phyloP scores from a whole-genome alignment of 306 rosid genomes.

The Hippophae tibetana region DNA sequence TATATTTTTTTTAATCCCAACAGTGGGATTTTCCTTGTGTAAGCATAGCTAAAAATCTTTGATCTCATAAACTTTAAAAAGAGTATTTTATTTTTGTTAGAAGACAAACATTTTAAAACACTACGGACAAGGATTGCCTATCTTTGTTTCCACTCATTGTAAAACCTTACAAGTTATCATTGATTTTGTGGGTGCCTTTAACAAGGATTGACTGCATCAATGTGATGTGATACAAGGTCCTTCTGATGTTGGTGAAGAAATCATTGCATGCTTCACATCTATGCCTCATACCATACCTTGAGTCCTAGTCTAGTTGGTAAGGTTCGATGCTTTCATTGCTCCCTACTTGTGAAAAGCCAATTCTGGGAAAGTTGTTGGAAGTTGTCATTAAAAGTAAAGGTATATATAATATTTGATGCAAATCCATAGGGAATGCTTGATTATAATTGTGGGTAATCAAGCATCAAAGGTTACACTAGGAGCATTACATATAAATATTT shows the following conservation, averaged over 20 bases:
- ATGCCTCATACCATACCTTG: conserved; percentile 86
- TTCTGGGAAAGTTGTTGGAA: neutral
- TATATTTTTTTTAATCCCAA: neutral
- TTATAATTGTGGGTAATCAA: no score
- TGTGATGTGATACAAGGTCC: conserved; percentile 33
- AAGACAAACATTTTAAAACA: no score
- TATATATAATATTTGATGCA: neutral
- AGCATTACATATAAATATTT: no score
- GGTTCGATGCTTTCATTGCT: conserved; percentile 66
- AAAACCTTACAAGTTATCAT: conserved; percentile 52
- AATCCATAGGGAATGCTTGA: no score
- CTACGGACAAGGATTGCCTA: neutral
- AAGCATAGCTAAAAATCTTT: no score
- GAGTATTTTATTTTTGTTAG: no score
- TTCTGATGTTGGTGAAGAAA: conserved; percentile 36
- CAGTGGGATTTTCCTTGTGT: no score
- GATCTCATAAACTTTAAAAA: no score
- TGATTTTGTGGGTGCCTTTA: conserved; percentile 84
- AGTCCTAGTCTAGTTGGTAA: conserved; percentile 82
- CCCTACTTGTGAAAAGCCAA: conserved; percentile 40
- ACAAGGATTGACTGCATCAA: conserved; percentile 52
- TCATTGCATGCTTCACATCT: conserved; percentile 50
- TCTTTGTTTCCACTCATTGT: neutral
- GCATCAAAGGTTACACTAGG: no score
- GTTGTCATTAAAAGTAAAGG: conserved; percentile 30